phyloP scores from a whole-genome alignment of 176 grass and related monocot genomes.

The Aegilops speltoides region DNA sequence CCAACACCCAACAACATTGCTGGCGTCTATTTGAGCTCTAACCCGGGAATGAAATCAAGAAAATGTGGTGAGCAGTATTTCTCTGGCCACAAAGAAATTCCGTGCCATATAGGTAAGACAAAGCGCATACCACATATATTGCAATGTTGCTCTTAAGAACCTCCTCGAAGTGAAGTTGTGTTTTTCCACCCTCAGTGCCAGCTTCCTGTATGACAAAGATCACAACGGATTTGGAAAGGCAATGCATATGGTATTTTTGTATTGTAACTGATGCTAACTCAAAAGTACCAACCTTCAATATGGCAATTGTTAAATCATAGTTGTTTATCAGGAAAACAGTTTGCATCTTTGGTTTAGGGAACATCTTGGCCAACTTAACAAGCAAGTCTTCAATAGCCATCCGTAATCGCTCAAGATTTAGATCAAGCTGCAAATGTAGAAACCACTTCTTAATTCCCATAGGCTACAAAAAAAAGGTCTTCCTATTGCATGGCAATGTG shows the following conservation, averaged over 20 bases:
- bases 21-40: neutral
- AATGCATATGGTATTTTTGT: neutral
- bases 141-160: constrained; percentile 96
- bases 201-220: constrained; percentile 72
- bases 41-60: neutral
- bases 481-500: constrained; percentile 5
- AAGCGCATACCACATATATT: constrained; percentile 86
- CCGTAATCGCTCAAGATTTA: constrained; percentile 83
- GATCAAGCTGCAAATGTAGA: constrained; percentile 71
- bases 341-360: constrained; percentile 78
- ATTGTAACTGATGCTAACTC: too few relatives aligned
- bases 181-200: constrained; percentile 79
- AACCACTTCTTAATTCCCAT: constrained; percentile 9
- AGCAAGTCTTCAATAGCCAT: constrained; percentile 95
- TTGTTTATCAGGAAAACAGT: constrained; percentile 98
- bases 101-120: neutral
- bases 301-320: constrained; percentile 90
- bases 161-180: constrained; percentile 92
- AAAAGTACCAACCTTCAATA: constrained; percentile 64
- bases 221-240: neutral
- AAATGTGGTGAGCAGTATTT: neutral
- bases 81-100: neutral
- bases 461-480: constrained; percentile 19
- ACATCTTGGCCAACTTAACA: constrained; percentile 90
- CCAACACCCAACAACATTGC: neutral